These are phyloP conservation scores for Monosporascus sp. DNA, from an alignment of 2,329 filamentous ascomycete species.

Conservation along the genomic window DNA sequence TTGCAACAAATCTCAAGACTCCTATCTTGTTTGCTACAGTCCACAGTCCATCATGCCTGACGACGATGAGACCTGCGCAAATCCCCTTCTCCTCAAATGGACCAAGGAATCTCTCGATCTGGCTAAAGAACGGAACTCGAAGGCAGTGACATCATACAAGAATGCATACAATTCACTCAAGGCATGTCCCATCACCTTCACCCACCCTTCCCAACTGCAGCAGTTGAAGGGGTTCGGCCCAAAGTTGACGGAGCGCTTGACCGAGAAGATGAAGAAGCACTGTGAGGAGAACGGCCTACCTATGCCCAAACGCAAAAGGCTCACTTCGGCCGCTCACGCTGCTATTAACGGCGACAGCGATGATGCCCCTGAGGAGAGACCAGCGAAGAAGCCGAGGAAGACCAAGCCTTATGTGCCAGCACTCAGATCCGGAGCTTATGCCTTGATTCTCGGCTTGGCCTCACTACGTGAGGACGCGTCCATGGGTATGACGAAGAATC, in stretches of 20 bases:
- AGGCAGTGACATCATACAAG: constrained; percentile 66
- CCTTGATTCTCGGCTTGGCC: constrained; percentile 61
- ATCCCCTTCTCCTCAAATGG: constrained; percentile 67
- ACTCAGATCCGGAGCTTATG: constrained; percentile 70
- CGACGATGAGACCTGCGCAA: constrained; percentile 46
- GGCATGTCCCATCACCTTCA: constrained; percentile 63
- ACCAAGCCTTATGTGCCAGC: constrained; percentile 65
- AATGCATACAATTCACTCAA: constrained; percentile 73
- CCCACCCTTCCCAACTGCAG: constrained; percentile 67
- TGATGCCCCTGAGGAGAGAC: constrained; percentile 24
- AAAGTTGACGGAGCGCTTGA: constrained; percentile 65
- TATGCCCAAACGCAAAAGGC: constrained; percentile 57
- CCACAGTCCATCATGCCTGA: constrained; percentile 4
- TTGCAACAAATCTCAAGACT: constrained; percentile 6
- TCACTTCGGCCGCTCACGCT: constrained; percentile 25
- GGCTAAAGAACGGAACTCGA: constrained; percentile 63
- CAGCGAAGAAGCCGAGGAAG: constrained; percentile 54
- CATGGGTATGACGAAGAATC: constrained; percentile 58
- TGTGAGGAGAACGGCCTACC: constrained; percentile 62
- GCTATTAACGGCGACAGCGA: constrained; percentile 31
- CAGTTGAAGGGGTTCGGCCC: constrained; percentile 70
- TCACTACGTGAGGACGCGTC: constrained; percentile 49
- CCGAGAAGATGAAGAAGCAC: constrained; percentile 52
- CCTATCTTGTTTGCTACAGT: not conserved
- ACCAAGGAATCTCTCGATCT: constrained; percentile 72